Evolutionary conservation across 805 yeast genomes (phyloP).

Genomic region (Komagataella kurtzmanii): DNA sequence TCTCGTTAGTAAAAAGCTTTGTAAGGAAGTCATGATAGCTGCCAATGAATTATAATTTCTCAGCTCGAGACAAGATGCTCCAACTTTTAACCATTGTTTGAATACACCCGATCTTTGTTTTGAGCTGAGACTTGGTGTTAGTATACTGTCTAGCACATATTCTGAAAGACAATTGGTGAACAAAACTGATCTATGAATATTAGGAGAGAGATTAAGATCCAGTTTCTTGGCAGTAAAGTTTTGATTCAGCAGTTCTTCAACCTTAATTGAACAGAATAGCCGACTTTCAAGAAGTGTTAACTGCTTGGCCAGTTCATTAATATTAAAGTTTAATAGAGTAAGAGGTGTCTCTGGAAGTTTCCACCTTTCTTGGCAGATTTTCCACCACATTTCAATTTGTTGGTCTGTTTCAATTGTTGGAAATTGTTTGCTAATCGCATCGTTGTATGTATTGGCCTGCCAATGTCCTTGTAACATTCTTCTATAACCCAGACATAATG

Average conservation of each 20-base stretch:
- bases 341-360: constrained; percentile 38
- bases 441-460: constrained; percentile 11
- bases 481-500: constrained; percentile 22
- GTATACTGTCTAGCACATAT: constrained; percentile 57
- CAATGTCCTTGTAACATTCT: constrained; percentile 35
- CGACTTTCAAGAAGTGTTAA: constrained; percentile 59
- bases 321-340: constrained; percentile 43
- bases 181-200: constrained; percentile 43
- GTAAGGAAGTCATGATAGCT: constrained; percentile 65
- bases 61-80: constrained; percentile 57
- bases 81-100: constrained; percentile 63
- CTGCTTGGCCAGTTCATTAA: constrained; percentile 67
- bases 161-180: constrained; percentile 64
- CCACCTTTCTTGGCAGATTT: constrained; percentile 43
- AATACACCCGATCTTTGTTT: constrained; percentile 41
- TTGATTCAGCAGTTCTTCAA: constrained; percentile 53
- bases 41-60: constrained; percentile 72
- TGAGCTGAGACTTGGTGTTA: constrained; percentile 34
- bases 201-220: constrained; percentile 45
- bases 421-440: constrained; percentile 10
- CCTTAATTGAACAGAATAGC: constrained; percentile 47
- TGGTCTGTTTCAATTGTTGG: constrained; percentile 18
- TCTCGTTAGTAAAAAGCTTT: constrained; percentile 58
- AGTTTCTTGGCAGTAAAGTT: constrained; percentile 50
- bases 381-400: constrained; percentile 33